A percentile compares a stretch with the other conserved stretches of the same genome.
phyloP scores from a whole-genome alignment of 257 asterid genomes.

The Salvia miltiorrhiza region DNA sequence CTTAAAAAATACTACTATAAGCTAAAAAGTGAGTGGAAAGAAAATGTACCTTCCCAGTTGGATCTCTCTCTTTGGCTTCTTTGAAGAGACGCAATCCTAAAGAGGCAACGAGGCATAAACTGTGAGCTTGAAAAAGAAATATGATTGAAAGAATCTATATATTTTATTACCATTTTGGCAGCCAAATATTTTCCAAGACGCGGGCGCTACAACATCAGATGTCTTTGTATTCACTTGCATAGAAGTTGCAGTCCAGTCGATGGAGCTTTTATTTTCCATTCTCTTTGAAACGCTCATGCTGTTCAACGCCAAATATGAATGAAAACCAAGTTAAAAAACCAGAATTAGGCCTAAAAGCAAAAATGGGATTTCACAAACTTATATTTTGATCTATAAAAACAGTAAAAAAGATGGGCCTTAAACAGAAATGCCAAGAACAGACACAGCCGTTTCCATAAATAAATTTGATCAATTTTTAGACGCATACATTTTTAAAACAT shows the following conservation, averaged over 20 bases:
- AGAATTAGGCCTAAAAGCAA: background rate
- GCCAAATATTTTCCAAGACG: constrained; percentile 88
- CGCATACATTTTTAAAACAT: background rate
- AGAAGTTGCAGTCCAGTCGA: constrained; percentile 47
- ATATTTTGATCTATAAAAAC: background rate
- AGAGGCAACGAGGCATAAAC: constrained; percentile 7
- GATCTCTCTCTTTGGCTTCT: constrained; percentile 76
- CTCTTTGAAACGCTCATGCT: constrained; percentile 68
- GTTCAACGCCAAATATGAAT: constrained; percentile 2
- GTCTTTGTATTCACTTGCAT: constrained; percentile 60
- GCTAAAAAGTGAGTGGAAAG: background rate
- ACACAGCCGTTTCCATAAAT: background rate
- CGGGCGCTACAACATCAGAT: constrained; percentile 80
- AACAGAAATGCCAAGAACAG: background rate
- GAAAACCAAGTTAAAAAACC: background rate
- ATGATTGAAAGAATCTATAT: background rate
- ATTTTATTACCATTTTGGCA: constrained; percentile 62
- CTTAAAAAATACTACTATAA: background rate
- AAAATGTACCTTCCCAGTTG: constrained; percentile 56
- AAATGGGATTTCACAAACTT: background rate
- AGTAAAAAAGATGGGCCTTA: background rate
- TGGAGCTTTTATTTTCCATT: constrained; percentile 26
- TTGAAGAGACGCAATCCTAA: constrained; percentile 86
- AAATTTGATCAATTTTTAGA: background rate
- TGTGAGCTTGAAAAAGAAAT: background rate